Evolutionary conservation across 805 yeast genomes (phyloP), one percentile per base, ranked within the genome.

Genomic region (Yamadazyma nakazawae): DNA sequence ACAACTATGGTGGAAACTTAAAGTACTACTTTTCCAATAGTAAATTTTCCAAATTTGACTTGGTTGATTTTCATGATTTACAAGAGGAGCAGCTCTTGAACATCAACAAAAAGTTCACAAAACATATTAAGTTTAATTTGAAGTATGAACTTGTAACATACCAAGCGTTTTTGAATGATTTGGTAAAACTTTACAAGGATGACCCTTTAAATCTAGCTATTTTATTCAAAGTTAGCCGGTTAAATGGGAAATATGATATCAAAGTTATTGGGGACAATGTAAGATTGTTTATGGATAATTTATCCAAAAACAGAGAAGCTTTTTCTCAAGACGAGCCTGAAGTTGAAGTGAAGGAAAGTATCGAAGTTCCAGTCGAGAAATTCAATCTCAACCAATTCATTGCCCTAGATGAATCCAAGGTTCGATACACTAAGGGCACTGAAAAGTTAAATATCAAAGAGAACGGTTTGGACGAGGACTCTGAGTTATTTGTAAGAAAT

Each of bases 381-480:
- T 61, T 61, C 43, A 54, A 56, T 45, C 53, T 61, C 28, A 38
- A 50, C 21, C 61, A 57, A 10, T 59, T 58, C 39, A 13, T 30
- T 21, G 34, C 36, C 19, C 12, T 36, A 16, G 37, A 28, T 19
- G 16, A 37, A 37, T n/a, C 18, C 16, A 24, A n/a, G 19, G 19
- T 26, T 17, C 35, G 28, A 13, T 45, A 45, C 30, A 32, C 19
- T 17, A 17, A 40, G 11, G 47, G 32, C 12, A 42, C 37, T n/a
- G 19, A 30, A 7, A 46, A 42, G 39, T 46, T 41, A 30, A 42
- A 46, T 19, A 42, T 46, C 25, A 40, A 45, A 24, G 52, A 52
- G 34, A 34, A 21, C 28, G 35, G 30, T 30, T 13, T 42, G 16
- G 32, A 28, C n/a, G 53, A 49, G 17, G 55, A 49, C 34, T 40